Percentiles rank a stretch among this genome's conserved stretches.
Conservation (phyloP, 2,329 filamentous ascomycete genomes). For the Tolypocladium guangdongense region DNA sequence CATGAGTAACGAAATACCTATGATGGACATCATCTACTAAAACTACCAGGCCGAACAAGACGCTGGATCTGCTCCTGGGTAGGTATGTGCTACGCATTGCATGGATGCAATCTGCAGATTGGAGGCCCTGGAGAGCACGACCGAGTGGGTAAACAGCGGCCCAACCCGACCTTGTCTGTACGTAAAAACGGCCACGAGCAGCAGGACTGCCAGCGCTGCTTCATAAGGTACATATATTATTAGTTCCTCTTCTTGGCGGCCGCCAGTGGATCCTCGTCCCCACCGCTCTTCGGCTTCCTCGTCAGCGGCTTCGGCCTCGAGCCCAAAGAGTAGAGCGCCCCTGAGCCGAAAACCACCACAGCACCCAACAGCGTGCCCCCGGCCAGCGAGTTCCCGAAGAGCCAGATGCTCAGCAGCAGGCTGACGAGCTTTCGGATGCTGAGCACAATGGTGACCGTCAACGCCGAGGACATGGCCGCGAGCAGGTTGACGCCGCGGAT, state of each 20-base stretch:
- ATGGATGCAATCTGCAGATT: not conserved
- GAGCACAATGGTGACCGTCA: conserved; percentile 92
- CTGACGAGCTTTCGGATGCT: conserved; percentile 93
- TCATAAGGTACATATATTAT: not conserved
- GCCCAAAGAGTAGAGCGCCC: conserved; percentile 83
- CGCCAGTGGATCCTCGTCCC: not conserved
- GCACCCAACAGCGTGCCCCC: conserved; percentile 71
- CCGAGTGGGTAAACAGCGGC: not conserved
- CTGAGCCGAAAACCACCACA: conserved; percentile 76
- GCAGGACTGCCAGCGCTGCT: not conserved
- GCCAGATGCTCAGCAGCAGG: conserved; percentile 78
- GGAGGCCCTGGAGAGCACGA: not conserved
- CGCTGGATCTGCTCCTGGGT: not conserved
- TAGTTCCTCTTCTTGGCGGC: not conserved
- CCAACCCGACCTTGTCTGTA: not conserved
- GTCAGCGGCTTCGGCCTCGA: conserved; percentile 17
- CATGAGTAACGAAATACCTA: not conserved
- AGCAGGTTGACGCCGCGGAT: conserved; percentile 95
- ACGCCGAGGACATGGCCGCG: conserved; percentile 74
- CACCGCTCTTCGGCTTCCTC: not conserved
- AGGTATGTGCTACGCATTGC: too few species aligned
- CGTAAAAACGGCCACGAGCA: too few species aligned
- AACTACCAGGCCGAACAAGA: not conserved
- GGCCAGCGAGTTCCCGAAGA: conserved; percentile 81
- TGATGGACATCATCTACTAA: not conserved